phyloP scores from a whole-genome alignment of 495 filamentous ascomycete species.

The Penicillium simplicissimum region DNA sequence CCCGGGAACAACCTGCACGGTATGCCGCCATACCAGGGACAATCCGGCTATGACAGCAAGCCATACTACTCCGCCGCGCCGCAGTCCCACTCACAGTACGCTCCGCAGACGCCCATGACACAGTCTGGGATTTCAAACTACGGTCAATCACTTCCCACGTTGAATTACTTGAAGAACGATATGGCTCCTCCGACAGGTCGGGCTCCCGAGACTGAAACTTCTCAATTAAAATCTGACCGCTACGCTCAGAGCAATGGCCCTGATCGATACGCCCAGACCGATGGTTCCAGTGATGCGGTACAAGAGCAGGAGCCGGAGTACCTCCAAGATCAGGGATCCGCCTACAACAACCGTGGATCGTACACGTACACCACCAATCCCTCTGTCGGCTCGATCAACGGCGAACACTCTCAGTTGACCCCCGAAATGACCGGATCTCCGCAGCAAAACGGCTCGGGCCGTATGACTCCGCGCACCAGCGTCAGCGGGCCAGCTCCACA shows the following conservation, averaged over 20 bases:
- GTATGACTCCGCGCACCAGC: slow-evolving; percentile 81
- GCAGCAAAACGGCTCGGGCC: slow-evolving; percentile 82
- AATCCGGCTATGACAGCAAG: slow-evolving; percentile 74
- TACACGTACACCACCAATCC: slow-evolving; percentile 73
- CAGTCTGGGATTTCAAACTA: slow-evolving; percentile 73
- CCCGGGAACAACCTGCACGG: slow-evolving; percentile 74
- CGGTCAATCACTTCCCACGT: slow-evolving; percentile 53
- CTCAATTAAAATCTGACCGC: slow-evolving; percentile 67
- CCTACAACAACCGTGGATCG: slow-evolving; percentile 68
- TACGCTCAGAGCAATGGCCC: slow-evolving; percentile 51
- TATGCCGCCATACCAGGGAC: slow-evolving; percentile 73
- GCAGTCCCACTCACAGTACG: slow-evolving; percentile 68
- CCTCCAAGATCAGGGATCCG: slow-evolving; percentile 64
- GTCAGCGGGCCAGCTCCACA: slow-evolving; percentile 63
- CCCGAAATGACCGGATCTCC: slow-evolving; percentile 87
- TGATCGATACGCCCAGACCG: slow-evolving; percentile 57
- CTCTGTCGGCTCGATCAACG: slow-evolving; percentile 62
- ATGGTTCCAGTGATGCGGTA: slow-evolving; percentile 66
- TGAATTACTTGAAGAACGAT: slow-evolving; percentile 79
- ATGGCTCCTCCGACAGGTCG: slow-evolving; percentile 85
- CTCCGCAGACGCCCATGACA: slow-evolving; percentile 59
- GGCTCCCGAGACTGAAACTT: slow-evolving; percentile 57
- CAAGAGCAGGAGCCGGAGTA: slow-evolving; percentile 82
- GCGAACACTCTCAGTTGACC: slow-evolving; percentile 79
- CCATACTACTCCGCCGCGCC: slow-evolving; percentile 80